Conservation (phyloP, 805 yeast genomes). For the Candida orba region DNA sequence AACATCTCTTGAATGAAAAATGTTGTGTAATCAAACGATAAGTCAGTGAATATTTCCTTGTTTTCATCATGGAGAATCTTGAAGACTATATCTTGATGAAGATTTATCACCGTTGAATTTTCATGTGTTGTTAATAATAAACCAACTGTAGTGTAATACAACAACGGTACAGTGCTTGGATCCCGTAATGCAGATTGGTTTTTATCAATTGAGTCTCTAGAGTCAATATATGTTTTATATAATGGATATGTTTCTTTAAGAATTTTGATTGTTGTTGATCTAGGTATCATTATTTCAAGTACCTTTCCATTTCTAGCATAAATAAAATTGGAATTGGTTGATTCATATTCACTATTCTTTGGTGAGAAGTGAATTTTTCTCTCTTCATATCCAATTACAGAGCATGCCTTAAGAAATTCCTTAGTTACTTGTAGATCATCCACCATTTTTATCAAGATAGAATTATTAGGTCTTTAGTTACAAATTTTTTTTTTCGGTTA, state of each 20-base stretch:
- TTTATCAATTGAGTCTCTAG: not conserved
- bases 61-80: slow-evolving; percentile 3
- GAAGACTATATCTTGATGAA: slow-evolving; percentile 24
- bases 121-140: slow-evolving; percentile 30
- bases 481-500: no score
- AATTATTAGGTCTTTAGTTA: no score
- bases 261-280: slow-evolving; percentile 21
- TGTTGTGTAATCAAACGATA: not conserved
- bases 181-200: not conserved
- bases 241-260: slow-evolving; percentile 27
- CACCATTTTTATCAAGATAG: not conserved
- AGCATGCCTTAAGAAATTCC: slow-evolving; percentile 9
- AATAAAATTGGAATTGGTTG: slow-evolving; percentile 9
- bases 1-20: slow-evolving; percentile 17
- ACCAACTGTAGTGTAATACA: slow-evolving; percentile 27
- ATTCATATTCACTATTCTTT: slow-evolving; percentile 2
- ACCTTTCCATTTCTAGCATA: slow-evolving; percentile 3
- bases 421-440: slow-evolving; percentile 1
- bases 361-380: slow-evolving; percentile 10
- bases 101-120: slow-evolving; percentile 26
- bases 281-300: slow-evolving; percentile 30
- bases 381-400: slow-evolving; percentile 2
- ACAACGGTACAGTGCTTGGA: slow-evolving; percentile 4
- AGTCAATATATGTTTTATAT: slow-evolving; percentile 7
- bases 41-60: not conserved